Percentiles rank a stretch among this genome's conserved stretches.
Conservation (phyloP, 129 eudicot species). For the Erigeron canadensis region DNA sequence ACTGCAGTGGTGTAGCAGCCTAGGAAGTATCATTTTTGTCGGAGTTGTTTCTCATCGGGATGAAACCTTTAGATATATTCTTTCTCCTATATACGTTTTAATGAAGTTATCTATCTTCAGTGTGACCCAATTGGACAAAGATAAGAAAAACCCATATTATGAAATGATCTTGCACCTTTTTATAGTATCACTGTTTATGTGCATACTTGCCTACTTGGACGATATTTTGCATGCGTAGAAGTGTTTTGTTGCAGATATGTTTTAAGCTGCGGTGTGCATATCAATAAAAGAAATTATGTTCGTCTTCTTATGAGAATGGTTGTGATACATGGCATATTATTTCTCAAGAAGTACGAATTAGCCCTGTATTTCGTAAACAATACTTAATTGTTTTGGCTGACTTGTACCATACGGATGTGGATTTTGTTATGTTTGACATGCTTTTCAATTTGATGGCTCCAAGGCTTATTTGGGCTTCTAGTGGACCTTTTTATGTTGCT, state of each 20-base stretch:
- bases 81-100: background rate
- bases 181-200: background rate
- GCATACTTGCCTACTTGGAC: background rate
- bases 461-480: background rate
- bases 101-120: background rate
- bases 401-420: no score
- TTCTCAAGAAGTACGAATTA: background rate
- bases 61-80: background rate
- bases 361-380: background rate
- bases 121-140: background rate
- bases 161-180: background rate
- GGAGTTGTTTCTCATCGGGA: background rate
- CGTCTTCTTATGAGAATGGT: background rate
- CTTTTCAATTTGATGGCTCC: background rate
- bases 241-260: background rate
- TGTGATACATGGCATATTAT: background rate
- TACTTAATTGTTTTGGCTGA: background rate
- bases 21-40: background rate
- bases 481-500: background rate
- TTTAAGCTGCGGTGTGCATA: background rate
- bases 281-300: background rate
- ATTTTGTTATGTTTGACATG: background rate
- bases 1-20: background rate
- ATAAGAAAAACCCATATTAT: background rate
- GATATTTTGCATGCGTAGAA: background rate